Conservation (phyloP, 2,329 filamentous ascomycete species). For the Pestalotiopsis sp. region DNA sequence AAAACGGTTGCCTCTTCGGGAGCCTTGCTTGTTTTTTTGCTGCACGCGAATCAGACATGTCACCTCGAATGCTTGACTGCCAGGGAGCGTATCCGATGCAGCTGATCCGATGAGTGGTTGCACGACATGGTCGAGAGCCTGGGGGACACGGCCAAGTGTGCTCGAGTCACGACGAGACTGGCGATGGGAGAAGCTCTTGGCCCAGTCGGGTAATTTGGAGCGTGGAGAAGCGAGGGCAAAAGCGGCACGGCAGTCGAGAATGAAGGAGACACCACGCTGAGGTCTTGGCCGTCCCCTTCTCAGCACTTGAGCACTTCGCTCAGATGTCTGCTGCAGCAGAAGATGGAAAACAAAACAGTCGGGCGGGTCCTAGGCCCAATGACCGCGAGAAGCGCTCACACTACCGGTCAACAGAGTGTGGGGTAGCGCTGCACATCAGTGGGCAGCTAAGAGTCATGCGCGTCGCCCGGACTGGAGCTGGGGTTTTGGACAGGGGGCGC, state of each 20-base stretch:
- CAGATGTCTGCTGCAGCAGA: background rate
- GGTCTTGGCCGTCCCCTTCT: background rate
- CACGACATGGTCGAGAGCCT: background rate
- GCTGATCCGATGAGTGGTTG: background rate
- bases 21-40: background rate
- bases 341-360: background rate
- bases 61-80: background rate
- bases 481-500: background rate
- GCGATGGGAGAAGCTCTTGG: background rate
- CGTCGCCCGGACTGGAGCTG: background rate
- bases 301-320: too few relatives aligned
- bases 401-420: background rate
- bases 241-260: background rate
- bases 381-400: background rate
- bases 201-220: background rate
- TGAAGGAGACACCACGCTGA: background rate
- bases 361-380: background rate
- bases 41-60: background rate
- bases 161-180: background rate
- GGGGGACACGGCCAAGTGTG: background rate
- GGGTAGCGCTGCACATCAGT: slow-evolving; percentile 7
- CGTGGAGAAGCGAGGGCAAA: background rate
- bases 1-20: background rate
- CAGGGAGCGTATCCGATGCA: background rate
- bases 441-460: slow-evolving; percentile 6